Evolutionary conservation across 2,329 filamentous ascomycete genomes (phyloP).

Genomic region (Calonectria multiphialidica): DNA sequence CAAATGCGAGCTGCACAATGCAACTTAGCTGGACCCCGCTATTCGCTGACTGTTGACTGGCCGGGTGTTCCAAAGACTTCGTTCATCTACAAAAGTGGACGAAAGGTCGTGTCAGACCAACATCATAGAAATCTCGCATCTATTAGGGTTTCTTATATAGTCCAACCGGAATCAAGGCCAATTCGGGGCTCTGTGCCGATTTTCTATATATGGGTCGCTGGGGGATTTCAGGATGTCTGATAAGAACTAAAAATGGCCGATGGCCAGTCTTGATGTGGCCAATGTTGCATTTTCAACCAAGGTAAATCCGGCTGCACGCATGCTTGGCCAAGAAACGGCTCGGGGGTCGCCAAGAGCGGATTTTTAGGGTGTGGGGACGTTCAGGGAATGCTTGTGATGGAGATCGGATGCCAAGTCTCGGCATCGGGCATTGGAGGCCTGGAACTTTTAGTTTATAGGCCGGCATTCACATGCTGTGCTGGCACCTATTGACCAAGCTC

Average conservation of each 20-base stretch:
- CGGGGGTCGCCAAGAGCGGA: constrained; percentile 15
- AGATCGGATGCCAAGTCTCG: constrained; percentile 2
- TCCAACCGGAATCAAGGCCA: background rate
- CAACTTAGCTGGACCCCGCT: background rate
- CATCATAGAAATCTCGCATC: background rate
- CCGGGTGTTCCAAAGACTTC: background rate
- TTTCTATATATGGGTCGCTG: background rate
- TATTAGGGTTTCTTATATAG: background rate
- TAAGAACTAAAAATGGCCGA: background rate
- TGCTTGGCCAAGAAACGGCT: constrained; percentile 6
- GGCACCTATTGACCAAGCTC: background rate
- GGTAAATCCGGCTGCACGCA: background rate
- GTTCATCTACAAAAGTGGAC: background rate
- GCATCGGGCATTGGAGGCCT: background rate
- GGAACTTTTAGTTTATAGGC: background rate
- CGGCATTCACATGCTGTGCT: constrained; percentile 6
- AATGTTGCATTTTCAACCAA: constrained; percentile 8
- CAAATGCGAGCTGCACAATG: background rate
- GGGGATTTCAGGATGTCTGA: background rate
- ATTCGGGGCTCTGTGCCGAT: background rate
- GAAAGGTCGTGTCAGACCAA: background rate
- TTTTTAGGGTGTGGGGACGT: background rate
- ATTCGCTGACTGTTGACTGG: background rate
- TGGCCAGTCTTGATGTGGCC: background rate
- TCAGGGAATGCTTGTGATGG: background rate